Base-by-base conservation (phyloP, 345 rosid species). In the Melaleuca alternifolia region DNA sequence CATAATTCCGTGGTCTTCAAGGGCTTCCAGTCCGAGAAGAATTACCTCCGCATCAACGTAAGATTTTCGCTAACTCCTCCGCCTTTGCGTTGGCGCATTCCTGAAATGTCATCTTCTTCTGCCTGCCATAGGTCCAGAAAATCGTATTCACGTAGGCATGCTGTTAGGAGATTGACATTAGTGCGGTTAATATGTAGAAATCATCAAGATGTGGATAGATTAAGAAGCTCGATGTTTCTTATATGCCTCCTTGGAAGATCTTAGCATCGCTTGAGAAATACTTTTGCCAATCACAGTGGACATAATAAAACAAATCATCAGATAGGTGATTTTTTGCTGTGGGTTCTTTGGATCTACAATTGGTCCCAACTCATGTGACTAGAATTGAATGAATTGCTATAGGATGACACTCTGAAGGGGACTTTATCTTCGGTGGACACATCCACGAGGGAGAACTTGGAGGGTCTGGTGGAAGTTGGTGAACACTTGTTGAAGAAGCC, bases 41-140 rank as follows among this genome's bases (percentile, higher is more conserved):
- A 90, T 33, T 96, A 96, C 84, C 96, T 96, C 14, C 88, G 98
- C 37, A 92, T 95, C 82, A 91, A 93, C 54, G 98, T 96, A 92
- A 91, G 77, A 16, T 33, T 37, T 65, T 65, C 23, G 46, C 77
- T 33, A 65, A 65, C 2, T 65, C 7, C 77, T 30, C 77, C 77
- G 11, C 16, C 77, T 3, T 15, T 51, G 13, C 18, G 53, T 12
- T 51, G 53, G 53, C 20, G 44, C 33, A 44, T 37, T 15, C 44
- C 77, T 16, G 77, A 65, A 65, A 65, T 30, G 44, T 30, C 44
- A 15, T 30, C 77, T 33, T 30, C 41, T 62, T 7, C 21, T 30
- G 44, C 77, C 44, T 5, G 44, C 11, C 8, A 30, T 8, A 62
- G 77, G 77, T 4, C 23, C 21, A 65, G 23, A 30, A 65, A 30